Conservation (phyloP, 2,329 filamentous ascomycete species). For the Aschersonia sp. region DNA sequence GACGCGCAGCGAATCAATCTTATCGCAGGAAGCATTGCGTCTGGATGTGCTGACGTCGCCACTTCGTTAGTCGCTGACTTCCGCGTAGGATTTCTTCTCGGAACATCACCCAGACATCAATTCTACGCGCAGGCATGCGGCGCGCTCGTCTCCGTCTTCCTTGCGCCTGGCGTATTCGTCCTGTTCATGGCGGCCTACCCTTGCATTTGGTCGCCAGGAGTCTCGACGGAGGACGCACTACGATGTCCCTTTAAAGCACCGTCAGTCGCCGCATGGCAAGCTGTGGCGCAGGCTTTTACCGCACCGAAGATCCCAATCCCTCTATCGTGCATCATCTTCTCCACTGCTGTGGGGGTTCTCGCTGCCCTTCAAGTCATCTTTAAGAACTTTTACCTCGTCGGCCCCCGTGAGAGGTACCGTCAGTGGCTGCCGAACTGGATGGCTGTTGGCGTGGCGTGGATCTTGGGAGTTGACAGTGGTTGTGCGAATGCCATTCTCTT, state of each 20-base stretch:
- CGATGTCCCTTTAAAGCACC: constrained; percentile 45
- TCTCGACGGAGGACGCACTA: constrained; percentile 16
- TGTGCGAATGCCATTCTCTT: constrained; percentile 44
- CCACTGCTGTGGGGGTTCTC: constrained; percentile 37
- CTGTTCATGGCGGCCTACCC: constrained; percentile 55
- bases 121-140: constrained; percentile 52
- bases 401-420: constrained; percentile 36
- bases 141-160: constrained; percentile 47
- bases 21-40: constrained; percentile 43
- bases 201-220: constrained; percentile 40
- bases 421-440: constrained; percentile 49
- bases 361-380: constrained; percentile 34
- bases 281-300: constrained; percentile 47
- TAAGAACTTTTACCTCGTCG: constrained; percentile 38
- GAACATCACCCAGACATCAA: constrained; percentile 49
- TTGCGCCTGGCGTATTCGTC: constrained; percentile 52
- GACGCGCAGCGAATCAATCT: constrained; percentile 51
- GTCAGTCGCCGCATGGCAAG: constrained; percentile 50
- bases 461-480: constrained; percentile 35
- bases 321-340: constrained; percentile 36
- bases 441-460: constrained; percentile 44
- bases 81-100: constrained; percentile 51
- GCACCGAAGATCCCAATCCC: constrained; percentile 41
- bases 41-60: constrained; percentile 38
- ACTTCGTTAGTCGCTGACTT: constrained; percentile 46